phyloP scores from a whole-genome alignment of 2,329 filamentous ascomycete species.

The Taxawa tesnikishii region DNA sequence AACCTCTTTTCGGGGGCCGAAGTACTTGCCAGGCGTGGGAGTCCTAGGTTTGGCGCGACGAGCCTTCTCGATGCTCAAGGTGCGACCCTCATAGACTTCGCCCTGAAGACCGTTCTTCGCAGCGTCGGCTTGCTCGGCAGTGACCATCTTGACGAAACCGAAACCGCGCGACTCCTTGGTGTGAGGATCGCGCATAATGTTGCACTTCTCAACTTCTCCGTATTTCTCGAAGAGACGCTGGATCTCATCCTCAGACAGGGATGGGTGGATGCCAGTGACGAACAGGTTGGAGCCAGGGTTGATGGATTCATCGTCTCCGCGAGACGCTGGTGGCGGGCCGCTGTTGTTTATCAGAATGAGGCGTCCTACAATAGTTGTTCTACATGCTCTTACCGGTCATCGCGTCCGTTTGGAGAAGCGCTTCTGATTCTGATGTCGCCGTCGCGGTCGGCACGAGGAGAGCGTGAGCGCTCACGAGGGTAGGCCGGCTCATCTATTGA shows the following conservation, averaged over 20 bases:
- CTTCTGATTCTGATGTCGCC: slow-evolving; percentile 51
- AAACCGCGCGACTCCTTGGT: slow-evolving; percentile 98
- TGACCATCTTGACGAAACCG: slow-evolving; percentile 98
- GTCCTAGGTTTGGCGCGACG: slow-evolving; percentile 89
- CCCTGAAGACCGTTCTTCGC: slow-evolving; percentile 94
- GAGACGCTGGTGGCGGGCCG: slow-evolving; percentile 34
- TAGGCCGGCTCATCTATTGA: slow-evolving; percentile 48
- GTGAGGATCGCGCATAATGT: slow-evolving; percentile 98
- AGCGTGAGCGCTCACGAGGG: slow-evolving; percentile 54
- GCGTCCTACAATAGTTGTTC: slow-evolving; percentile 8
- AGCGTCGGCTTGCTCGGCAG: slow-evolving; percentile 86
- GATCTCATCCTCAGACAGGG: slow-evolving; percentile 79
- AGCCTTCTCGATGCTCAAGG: slow-evolving; percentile 96
- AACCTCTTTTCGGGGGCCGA: slow-evolving; percentile 96
- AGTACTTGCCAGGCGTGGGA: slow-evolving; percentile 97
- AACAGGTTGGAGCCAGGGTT: slow-evolving; percentile 98
- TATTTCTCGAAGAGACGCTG: slow-evolving; percentile 97
- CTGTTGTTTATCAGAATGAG: slow-evolving; percentile 16
- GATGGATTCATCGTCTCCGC: slow-evolving; percentile 48
- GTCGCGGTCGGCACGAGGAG: slow-evolving; percentile 42
- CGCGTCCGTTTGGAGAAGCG: slow-evolving; percentile 50
- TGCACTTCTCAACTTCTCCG: slow-evolving; percentile 96
- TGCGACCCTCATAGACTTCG: slow-evolving; percentile 88
- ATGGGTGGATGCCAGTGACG: slow-evolving; percentile 94
- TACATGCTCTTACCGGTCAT: slow-evolving; percentile 13